phyloP scores from a whole-genome alignment of 305 asterid species.

The Fraxinus latifolia region DNA sequence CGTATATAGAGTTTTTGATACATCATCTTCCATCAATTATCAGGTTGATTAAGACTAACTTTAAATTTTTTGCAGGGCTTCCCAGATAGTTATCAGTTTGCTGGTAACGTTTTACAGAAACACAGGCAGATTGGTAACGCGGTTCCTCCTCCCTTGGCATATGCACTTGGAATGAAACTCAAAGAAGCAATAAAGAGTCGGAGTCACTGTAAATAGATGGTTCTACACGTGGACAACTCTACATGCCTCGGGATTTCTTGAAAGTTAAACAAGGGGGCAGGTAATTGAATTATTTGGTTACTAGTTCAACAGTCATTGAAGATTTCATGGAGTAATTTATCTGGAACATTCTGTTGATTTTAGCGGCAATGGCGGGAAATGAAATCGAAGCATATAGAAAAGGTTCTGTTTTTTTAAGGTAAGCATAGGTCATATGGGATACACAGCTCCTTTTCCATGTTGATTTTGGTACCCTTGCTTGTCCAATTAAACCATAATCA shows the following conservation, averaged over 20 bases:
- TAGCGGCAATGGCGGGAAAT: conserved; percentile 99
- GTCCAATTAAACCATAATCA: conserved; percentile 10
- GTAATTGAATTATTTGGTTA: conserved; percentile 42
- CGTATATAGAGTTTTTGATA: background rate
- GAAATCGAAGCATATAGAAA: conserved; percentile 94
- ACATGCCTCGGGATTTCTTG: conserved; percentile 68
- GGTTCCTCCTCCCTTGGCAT: conserved; percentile 52
- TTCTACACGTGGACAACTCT: conserved; percentile 1
- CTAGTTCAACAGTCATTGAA: conserved; percentile 13
- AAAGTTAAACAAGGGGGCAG: conserved; percentile 82
- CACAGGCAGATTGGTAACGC: conserved; percentile 53
- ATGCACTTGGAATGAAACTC: conserved; percentile 46
- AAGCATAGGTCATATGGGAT: conserved; percentile 21
- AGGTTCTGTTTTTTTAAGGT: conserved; percentile 96
- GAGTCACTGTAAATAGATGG: background rate
- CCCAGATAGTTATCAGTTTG: conserved; percentile 40
- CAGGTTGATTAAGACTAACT: background rate
- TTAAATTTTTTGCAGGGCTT: conserved; percentile 36
- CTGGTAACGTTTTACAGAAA: conserved; percentile 40
- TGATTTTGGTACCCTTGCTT: conserved; percentile 12
- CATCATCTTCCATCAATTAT: background rate
- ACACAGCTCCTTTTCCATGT: conserved; percentile 12
- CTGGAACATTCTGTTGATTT: conserved; percentile 28
- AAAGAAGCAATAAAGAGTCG: conserved; percentile 38
- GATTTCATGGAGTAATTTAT: conserved; percentile 19